Evolutionary conservation across 371 early-diverging fungal genomes (phyloP).

Genomic region (Syncephalis fuscata): DNA sequence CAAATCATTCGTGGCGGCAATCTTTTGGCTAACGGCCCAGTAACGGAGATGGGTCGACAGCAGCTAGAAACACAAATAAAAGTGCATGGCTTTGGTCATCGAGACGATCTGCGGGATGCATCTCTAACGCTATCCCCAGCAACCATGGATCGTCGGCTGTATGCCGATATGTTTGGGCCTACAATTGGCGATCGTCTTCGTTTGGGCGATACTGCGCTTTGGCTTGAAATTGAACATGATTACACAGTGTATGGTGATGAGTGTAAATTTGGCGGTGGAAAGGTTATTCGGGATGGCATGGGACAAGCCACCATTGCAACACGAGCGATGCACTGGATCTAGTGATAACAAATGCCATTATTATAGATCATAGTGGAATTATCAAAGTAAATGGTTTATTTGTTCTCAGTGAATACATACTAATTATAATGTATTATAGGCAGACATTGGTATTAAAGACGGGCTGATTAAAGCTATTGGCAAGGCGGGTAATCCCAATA

Average conservation of each 20-base stretch:
- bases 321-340: conserved; percentile 64
- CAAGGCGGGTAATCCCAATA: conserved; percentile 91
- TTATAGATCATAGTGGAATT: conserved; percentile 86
- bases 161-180: conserved; percentile 81
- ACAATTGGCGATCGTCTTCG: conserved; percentile 79
- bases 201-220: conserved; percentile 67
- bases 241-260: conserved; percentile 84
- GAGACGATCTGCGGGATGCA: neutral
- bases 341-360: conserved; percentile 82
- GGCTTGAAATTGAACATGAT: conserved; percentile 78
- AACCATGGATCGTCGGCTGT: conserved; percentile 52
- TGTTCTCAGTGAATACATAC: neutral
- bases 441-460: conserved; percentile 82
- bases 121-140: conserved; percentile 16
- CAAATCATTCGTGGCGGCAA: conserved; percentile 73
- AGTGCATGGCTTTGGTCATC: neutral
- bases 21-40: conserved; percentile 49
- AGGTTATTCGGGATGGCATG: conserved; percentile 87
- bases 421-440: conserved; percentile 13
- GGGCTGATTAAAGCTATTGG: conserved; percentile 79
- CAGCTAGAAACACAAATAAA: conserved; percentile 20
- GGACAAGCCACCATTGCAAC: conserved; percentile 48
- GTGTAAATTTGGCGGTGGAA: conserved; percentile 72
- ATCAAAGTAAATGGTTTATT: conserved; percentile 29
- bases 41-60: conserved; percentile 20